Evolutionary conservation across 2,329 filamentous ascomycete genomes (phyloP), one percentile per base, ranked within the genome.

Genomic region (Ustilaginoidea virens): DNA sequence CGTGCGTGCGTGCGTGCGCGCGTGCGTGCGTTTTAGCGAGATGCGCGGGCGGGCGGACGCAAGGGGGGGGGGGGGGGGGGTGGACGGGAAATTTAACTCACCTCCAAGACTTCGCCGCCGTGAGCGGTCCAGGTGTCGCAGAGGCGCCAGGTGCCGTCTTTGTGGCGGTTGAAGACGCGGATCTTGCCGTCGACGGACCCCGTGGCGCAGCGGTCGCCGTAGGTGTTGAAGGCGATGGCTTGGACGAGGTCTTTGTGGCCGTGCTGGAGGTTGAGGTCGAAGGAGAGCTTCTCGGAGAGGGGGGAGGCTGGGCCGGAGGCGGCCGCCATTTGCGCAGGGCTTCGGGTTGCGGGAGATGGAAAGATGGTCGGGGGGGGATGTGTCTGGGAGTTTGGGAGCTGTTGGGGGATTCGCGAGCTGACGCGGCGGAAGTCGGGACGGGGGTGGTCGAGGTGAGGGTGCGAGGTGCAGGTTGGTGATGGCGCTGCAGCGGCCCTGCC

Each of bases 121-220:
- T 96, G 87, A 12, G 83, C 87, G 27, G 70, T 74, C 83, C 86
- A 94, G 32, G 73, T 83, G 56, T 96, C 87, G 47, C 75, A 80
- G 21, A 90, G 58, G 29, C 71, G 66, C 82, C 85, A 93, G 33
- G 70, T 61, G 23, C 74, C 73, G 42, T 83, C 78, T 39, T 75
- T 74, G 47, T 90, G 78, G 27, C 77, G 69, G 53, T 87, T 82
- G 67, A 87, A 94, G 37, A 94, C 80, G 48, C 86, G 83, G 45
- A 96, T 78, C 50, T 80, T 82, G 51, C 92, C 87, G 52, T 96
- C 87, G 12, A 87, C 81, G 12, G 83, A 90, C 19, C 83, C 85
- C 3, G 85, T 90, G 23, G 86, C 80, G 61, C 87, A 86, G 41
- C 86, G 80, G 44, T 83, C 86, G 42, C 86, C 87, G 51, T 92